A percentile compares a stretch with the other conserved stretches of the same genome.
Evolutionary conservation across 2,329 filamentous ascomycete species (phyloP).

Genomic region (Nothophoma quercina): DNA sequence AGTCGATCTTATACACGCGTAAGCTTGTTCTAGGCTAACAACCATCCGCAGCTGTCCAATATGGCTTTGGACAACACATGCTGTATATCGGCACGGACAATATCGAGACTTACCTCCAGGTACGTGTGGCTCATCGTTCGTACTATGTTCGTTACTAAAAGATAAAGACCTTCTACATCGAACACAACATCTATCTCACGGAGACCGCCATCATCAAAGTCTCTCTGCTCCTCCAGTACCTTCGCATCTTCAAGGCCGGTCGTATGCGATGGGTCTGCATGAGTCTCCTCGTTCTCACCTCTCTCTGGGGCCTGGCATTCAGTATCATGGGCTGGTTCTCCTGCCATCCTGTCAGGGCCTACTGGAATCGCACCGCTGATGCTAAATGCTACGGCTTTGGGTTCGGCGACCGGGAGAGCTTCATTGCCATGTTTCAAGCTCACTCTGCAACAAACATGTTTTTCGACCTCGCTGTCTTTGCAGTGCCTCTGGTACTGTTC

Average conservation of each 20-base stretch:
- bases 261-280: slow-evolving; percentile 40
- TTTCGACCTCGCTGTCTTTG: slow-evolving; percentile 44
- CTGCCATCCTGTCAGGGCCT: slow-evolving; percentile 36
- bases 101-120: slow-evolving; percentile 26
- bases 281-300: slow-evolving; percentile 29
- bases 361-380: slow-evolving; percentile 30
- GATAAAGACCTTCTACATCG: slow-evolving; percentile 38
- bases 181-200: slow-evolving; percentile 39
- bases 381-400: slow-evolving; percentile 43
- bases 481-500: slow-evolving; percentile 43
- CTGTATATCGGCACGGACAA: slow-evolving; percentile 29
- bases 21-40: slow-evolving; percentile 10
- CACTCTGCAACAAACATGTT: slow-evolving; percentile 46
- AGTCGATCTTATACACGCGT: background rate
- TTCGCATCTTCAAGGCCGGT: slow-evolving; percentile 47
- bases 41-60: slow-evolving; percentile 30
- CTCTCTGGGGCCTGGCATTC: slow-evolving; percentile 42
- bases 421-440: slow-evolving; percentile 35
- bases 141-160: background rate
- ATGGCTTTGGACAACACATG: slow-evolving; percentile 46
- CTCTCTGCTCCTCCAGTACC: slow-evolving; percentile 47
- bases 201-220: slow-evolving; percentile 46
- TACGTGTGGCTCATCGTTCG: slow-evolving; percentile 1
- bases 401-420: slow-evolving; percentile 23
- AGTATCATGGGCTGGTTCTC: slow-evolving; percentile 42